phyloP scores from a whole-genome alignment of 2,329 filamentous ascomycete genomes.

The Aspergillus amoenus region DNA sequence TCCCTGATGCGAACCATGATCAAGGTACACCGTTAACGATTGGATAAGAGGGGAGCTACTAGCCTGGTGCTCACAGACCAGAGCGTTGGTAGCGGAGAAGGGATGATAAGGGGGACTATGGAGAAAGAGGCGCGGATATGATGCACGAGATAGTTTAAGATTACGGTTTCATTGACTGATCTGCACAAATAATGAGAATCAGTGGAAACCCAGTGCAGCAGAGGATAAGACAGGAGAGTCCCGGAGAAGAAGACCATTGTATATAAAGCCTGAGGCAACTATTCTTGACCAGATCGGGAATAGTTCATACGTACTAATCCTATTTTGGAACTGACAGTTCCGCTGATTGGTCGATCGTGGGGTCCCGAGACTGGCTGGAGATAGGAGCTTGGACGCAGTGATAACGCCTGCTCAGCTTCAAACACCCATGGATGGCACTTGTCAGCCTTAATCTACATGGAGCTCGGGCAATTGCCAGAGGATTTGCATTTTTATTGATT shows the following conservation, averaged over 20 bases:
- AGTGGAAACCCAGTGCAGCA: neutral
- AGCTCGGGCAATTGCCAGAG: neutral
- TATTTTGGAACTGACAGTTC: neutral
- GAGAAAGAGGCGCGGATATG: neutral
- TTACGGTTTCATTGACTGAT: constrained; percentile 17
- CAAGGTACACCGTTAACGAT: neutral
- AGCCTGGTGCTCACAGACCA: neutral
- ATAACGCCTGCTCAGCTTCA: neutral
- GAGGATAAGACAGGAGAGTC: neutral
- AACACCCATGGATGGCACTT: neutral
- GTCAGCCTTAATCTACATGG: neutral
- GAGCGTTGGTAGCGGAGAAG: neutral
- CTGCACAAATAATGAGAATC: constrained; percentile 16
- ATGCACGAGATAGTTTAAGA: constrained; percentile 11
- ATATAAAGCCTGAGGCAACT: too few species aligned
- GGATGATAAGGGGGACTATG: constrained; percentile 5
- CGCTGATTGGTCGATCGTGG: constrained; percentile 2
- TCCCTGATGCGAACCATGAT: neutral
- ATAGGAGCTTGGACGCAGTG: neutral
- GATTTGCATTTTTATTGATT: neutral
- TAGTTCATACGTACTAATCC: neutral
- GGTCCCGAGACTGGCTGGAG: constrained; percentile 8
- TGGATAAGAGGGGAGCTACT: constrained; percentile 5
- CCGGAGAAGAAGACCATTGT: neutral
- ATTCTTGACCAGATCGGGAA: too few species aligned